A percentile compares a stretch with the other conserved stretches of the same genome.
Conservation (phyloP, 352 stramenopile species). For the Phytophthora brassicae region DNA sequence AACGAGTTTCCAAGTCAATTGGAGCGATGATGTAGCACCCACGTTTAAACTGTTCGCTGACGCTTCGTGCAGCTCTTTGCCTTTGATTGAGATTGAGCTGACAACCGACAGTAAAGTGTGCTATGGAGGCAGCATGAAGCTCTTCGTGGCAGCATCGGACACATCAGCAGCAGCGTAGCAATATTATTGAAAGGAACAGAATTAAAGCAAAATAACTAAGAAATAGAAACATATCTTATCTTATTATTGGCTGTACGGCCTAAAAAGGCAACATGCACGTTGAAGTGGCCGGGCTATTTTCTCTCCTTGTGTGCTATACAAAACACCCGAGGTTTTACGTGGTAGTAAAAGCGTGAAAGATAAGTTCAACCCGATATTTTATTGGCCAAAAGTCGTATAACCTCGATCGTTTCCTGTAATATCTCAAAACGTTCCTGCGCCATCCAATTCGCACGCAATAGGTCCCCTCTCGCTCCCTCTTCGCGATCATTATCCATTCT, state of each 20-base stretch:
- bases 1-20: conserved; percentile 25
- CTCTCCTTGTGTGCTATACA: conserved; percentile 7
- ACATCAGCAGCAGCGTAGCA: neutral
- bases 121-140: conserved; percentile 20
- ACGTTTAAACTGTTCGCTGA: conserved; percentile 26
- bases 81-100: conserved; percentile 16
- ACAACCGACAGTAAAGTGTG: conserved; percentile 14
- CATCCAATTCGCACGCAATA: conserved; percentile 32
- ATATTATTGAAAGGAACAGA: neutral
- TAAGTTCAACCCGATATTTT: neutral
- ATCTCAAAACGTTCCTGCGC: conserved; percentile 26
- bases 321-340: conserved; percentile 26
- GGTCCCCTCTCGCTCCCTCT: neutral
- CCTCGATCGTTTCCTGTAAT: conserved; percentile 30
- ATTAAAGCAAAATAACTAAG: neutral
- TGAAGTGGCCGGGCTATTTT: conserved; percentile 22
- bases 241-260: no score
- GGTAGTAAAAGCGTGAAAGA: no score
- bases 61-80: conserved; percentile 9
- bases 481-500: conserved; percentile 50
- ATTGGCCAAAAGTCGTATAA: conserved; percentile 24
- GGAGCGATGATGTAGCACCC: conserved; percentile 1
- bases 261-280: conserved; percentile 4
- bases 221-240: no score
- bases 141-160: conserved; percentile 6